phyloP scores from a whole-genome alignment of 2,329 filamentous ascomycete genomes.

The Albophoma yamanashiensis region DNA sequence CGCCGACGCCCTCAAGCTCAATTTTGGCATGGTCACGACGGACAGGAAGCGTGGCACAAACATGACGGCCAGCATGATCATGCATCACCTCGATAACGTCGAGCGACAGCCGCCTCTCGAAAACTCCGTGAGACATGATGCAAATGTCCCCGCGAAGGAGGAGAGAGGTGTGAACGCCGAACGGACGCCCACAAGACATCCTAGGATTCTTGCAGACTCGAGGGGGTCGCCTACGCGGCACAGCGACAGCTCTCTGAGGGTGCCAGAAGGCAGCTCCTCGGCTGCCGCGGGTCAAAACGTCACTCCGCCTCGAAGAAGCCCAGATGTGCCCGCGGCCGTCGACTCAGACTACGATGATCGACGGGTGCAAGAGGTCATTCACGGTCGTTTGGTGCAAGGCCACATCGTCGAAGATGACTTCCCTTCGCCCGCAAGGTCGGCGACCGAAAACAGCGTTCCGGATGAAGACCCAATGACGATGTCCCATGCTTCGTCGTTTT shows the following conservation, averaged over 20 bases:
- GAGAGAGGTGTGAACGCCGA: constrained; percentile 10
- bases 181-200: constrained; percentile 11
- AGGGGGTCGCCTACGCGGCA: constrained; percentile 31
- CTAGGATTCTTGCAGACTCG: constrained; percentile 27
- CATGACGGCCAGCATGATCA: constrained; percentile 71
- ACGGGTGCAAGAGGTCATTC: constrained; percentile 80
- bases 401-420: constrained; percentile 94
- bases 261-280: constrained; percentile 4
- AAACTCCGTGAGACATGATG: constrained; percentile 11
- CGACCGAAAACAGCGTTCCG: constrained; percentile 51
- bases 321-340: constrained; percentile 19
- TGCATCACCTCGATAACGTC: constrained; percentile 53
- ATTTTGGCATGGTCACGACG: constrained; percentile 92
- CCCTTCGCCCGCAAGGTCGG: constrained; percentile 64
- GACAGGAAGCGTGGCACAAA: constrained; percentile 60
- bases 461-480: constrained; percentile 76
- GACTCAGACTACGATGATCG: constrained; percentile 60
- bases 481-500: constrained; percentile 71
- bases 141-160: constrained; percentile 7
- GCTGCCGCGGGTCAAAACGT: constrained; percentile 7
- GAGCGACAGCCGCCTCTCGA: constrained; percentile 36
- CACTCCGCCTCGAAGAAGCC: constrained; percentile 11
- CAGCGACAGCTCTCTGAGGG: constrained; percentile 11
- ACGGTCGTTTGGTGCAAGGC: constrained; percentile 81
- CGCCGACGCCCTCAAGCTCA: constrained; percentile 90